phyloP scores from a whole-genome alignment of 139 green algal species.

The Volvox reticuliferus region DNA sequence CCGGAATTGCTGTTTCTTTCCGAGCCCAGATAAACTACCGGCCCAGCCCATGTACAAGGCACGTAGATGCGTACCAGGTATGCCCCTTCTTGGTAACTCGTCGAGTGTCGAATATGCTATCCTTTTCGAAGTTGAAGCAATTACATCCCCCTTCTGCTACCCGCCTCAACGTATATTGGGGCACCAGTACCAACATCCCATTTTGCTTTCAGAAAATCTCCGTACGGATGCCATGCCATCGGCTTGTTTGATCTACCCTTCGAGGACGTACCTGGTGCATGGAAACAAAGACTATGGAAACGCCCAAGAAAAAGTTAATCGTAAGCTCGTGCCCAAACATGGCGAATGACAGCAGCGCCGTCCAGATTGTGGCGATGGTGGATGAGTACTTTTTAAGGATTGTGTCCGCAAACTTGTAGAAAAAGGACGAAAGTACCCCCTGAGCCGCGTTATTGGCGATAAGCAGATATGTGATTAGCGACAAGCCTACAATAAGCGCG shows the following conservation, averaged over 20 bases:
- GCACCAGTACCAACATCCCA: background rate
- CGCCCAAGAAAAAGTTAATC: conserved; percentile 94
- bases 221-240: background rate
- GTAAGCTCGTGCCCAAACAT: conserved; percentile 94
- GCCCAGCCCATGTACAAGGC: too few relatives aligned
- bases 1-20: too few relatives aligned
- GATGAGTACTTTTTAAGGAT: conserved; percentile 98
- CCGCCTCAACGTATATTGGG: background rate
- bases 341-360: conserved; percentile 86
- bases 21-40: too few relatives aligned
- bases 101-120: too few relatives aligned
- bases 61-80: too few relatives aligned
- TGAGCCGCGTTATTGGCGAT: conserved; percentile 95
- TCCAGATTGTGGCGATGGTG: conserved; percentile 97
- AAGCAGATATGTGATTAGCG: conserved; percentile 77
- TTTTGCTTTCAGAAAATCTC: background rate
- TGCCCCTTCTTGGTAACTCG: too few relatives aligned
- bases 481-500: conserved; percentile 42
- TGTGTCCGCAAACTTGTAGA: conserved; percentile 98
- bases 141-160: background rate
- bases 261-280: conserved; percentile 88
- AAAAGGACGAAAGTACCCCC: conserved; percentile 95
- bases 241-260: background rate
- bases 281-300: conserved; percentile 97
- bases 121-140: background rate